These are phyloP conservation scores for Lentinula lateritia DNA, from an alignment of 768 basidiomycete species.

Conservation along the genomic window DNA sequence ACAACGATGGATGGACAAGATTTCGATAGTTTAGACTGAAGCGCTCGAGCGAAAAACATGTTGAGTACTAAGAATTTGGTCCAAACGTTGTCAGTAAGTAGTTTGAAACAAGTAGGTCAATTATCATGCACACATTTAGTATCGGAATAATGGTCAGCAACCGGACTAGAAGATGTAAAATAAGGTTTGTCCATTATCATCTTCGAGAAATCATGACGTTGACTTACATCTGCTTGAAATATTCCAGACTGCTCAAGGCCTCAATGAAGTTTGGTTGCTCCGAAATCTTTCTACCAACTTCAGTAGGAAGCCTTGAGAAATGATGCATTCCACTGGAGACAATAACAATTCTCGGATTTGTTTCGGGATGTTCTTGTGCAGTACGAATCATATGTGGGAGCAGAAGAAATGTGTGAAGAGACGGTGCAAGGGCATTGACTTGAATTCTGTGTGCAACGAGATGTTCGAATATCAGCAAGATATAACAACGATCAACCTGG, in stretches of 20 bases:
- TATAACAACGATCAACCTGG: no score
- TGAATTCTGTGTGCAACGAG: not conserved
- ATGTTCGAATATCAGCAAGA: not conserved
- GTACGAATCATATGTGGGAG: slow-evolving; percentile 23
- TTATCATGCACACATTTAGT: not conserved
- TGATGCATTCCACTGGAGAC: slow-evolving; percentile 24
- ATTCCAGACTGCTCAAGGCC: not conserved
- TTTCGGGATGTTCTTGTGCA: slow-evolving; percentile 13
- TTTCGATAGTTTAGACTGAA: slow-evolving; percentile 16
- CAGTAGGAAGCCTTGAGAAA: not conserved
- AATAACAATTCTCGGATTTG: slow-evolving; percentile 19
- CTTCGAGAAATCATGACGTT: not conserved
- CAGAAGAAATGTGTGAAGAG: slow-evolving; percentile 7
- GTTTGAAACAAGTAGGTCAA: no score
- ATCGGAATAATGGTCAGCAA: not conserved
- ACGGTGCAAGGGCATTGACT: not conserved
- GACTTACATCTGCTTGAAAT: not conserved
- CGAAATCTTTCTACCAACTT: not conserved
- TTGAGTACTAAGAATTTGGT: slow-evolving; percentile 18
- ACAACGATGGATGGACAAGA: slow-evolving; percentile 18
- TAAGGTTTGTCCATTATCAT: not conserved
- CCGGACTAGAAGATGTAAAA: not conserved
- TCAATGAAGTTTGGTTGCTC: not conserved
- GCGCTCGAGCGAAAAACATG: slow-evolving; percentile 23
- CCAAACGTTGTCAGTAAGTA: not conserved